Evolutionary conservation across 2,329 filamentous ascomycete species (phyloP), one percentile per base, ranked within the genome.

Genomic region (Ambrosiella beaveri): DNA sequence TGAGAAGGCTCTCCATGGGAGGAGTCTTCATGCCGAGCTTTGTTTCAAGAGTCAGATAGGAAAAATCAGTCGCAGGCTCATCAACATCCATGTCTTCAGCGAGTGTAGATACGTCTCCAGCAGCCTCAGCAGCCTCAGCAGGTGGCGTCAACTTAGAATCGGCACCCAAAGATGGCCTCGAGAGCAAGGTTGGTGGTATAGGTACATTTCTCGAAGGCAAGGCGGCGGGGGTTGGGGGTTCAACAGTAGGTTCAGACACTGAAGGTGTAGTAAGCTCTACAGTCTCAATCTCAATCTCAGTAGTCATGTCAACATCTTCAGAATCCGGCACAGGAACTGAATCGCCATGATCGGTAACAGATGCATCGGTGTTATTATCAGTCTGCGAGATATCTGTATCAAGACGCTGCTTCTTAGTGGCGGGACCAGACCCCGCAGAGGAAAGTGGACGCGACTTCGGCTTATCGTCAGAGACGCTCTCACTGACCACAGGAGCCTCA

Each of bases 41-140:
- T 7, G 50, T 57, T 11, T n/a, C 69, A 41, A 41, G 27, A 15
- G 36, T 17, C 49, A 45, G 9, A 36, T 52, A 49, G 17, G 50
- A 27, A 27, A 2, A 37, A 11, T n/a, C 17, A 15, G 71, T 72
- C n/a, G 76, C 72, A 41, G 76, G 71, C 47, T 75, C 76, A 54
- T 80, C 77, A 7, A 76, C 73, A 61, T 80, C 76, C 1, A 76
- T 79, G 53, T 75, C 75, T 38, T 75, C 76, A 54, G 76, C 75
- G 41, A 76, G 74, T 37, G 53, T 41, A 15, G 75, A 73, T 37
- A 71, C 71, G 37, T 71, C n/a, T 17, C 41, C 57, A 36, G 35
- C 44, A 15, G 56, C 58, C 61, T 57, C 56, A 39, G 45, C 51
- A 41, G 64, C 56, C 12, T 61, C 57, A 8, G 65, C 64, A 37